Percentiles rank a stretch among this genome's conserved stretches.
Conservation (phyloP, 768 basidiomycete species). For the Phylloporus scabripes region DNA sequence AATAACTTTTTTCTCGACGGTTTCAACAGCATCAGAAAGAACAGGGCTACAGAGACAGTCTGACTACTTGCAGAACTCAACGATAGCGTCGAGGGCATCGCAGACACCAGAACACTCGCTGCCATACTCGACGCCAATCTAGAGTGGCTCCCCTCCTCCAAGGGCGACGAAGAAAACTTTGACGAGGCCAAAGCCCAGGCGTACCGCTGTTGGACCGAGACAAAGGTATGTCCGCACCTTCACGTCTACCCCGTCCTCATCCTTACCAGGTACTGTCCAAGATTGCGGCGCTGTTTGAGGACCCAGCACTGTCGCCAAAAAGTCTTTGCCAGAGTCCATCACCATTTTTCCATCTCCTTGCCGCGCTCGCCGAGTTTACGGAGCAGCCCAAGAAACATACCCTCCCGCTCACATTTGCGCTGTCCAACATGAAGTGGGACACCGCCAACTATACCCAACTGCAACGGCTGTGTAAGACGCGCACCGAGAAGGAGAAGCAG, state of each 20-base stretch:
- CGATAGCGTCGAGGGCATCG: conserved; percentile 69
- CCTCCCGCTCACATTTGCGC: conserved; percentile 77
- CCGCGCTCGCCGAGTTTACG: conserved; percentile 63
- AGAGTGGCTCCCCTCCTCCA: conserved; percentile 55
- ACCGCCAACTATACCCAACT: conserved; percentile 78
- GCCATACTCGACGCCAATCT: conserved; percentile 52
- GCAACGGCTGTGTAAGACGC: conserved; percentile 77
- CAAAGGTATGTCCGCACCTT: not conserved
- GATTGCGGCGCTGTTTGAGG: conserved; percentile 55
- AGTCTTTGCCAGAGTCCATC: conserved; percentile 42
- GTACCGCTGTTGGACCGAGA: no score
- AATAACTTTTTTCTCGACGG: conserved; percentile 96
- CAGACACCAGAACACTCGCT: conserved; percentile 52
- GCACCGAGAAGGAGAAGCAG: conserved; percentile 64
- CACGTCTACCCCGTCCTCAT: conserved; percentile 2
- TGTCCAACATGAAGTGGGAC: conserved; percentile 96
- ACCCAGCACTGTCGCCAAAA: conserved; percentile 45
- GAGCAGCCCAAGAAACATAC: conserved; percentile 49
- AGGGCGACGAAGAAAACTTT: conserved; percentile 92
- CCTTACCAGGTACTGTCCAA: conserved; percentile 57
- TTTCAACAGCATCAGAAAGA: conserved; percentile 67
- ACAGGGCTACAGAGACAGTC: conserved; percentile 75
- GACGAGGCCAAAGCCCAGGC: no score
- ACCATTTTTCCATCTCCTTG: conserved; percentile 75
- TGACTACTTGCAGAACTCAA: conserved; percentile 80